A percentile compares a stretch with the other conserved stretches of the same genome.
Evolutionary conservation across 2,329 filamentous ascomycete species (phyloP).

Genomic region (Hypocreales sp.): DNA sequence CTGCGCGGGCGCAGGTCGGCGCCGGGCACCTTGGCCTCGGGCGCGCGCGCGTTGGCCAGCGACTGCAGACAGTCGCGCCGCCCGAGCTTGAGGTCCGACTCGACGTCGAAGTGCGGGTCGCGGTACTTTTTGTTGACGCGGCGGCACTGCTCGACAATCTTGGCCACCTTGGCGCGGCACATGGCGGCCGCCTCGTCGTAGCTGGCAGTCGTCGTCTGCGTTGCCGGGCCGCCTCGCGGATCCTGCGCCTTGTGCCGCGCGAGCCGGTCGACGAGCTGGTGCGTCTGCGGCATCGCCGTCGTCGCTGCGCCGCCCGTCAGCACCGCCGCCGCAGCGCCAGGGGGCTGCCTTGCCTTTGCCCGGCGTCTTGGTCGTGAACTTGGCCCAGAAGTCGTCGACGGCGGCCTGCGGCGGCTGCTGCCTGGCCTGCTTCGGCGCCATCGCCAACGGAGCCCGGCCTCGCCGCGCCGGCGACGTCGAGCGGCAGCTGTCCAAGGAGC

Average conservation of each 20-base stretch:
- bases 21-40: conserved; percentile 8
- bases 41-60: conserved; percentile 18
- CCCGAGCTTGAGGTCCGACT: conserved; percentile 53
- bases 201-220: conserved; percentile 45
- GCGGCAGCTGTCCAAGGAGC: too few species aligned
- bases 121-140: conserved; percentile 74
- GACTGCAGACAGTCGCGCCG: conserved; percentile 32
- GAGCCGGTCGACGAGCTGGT: conserved; percentile 41
- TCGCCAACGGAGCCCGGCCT: background rate
- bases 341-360: conserved; percentile 51
- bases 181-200: conserved; percentile 58
- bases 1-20: conserved; percentile 25
- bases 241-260: conserved; percentile 28
- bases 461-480: background rate
- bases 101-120: conserved; percentile 77
- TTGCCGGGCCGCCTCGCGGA: too few species aligned
- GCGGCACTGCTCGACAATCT: conserved; percentile 50
- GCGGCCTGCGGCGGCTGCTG: conserved; percentile 49
- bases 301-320: conserved; percentile 28
- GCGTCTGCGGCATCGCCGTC: conserved; percentile 53
- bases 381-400: conserved; percentile 59
- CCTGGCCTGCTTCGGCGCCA: conserved; percentile 13
- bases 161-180: conserved; percentile 49
- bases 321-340: too few species aligned
- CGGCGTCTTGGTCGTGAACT: conserved; percentile 53